These are phyloP conservation scores for Nannochloropsis salina DNA, from an alignment of 108 stramenopile species.

Conservation along the genomic window DNA sequence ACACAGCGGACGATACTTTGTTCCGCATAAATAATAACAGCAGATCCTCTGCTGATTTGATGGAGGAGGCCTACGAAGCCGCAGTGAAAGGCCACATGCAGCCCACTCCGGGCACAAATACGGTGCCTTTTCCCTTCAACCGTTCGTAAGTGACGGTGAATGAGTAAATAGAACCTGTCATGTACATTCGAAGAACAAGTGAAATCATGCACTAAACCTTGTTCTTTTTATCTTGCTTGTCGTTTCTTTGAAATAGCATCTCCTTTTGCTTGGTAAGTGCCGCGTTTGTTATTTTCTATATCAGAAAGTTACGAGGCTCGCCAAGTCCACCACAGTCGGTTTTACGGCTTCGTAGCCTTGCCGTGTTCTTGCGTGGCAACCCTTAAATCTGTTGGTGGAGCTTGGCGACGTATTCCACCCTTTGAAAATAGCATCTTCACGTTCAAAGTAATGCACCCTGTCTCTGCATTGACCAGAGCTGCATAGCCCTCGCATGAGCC, in stretches of 20 bases:
- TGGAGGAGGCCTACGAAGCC: neutral
- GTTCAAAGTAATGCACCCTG: neutral
- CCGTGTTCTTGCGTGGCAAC: neutral
- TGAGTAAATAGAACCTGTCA: neutral
- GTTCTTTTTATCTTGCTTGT: neutral
- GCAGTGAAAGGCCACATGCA: neutral
- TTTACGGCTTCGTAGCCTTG: neutral
- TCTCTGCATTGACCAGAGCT: neutral
- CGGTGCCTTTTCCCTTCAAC: neutral
- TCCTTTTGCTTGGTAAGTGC: neutral
- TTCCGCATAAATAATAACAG: slow-evolving; percentile 7
- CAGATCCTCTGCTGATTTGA: slow-evolving; percentile 7
- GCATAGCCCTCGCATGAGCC: neutral
- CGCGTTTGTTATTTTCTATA: no score
- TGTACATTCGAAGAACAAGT: neutral
- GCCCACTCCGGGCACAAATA: neutral
- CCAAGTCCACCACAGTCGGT: neutral
- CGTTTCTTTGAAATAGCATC: neutral
- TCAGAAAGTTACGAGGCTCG: neutral
- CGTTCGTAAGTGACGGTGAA: neutral
- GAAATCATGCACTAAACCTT: neutral
- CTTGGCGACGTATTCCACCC: no score
- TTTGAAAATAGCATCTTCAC: no score
- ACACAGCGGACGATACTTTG: neutral
- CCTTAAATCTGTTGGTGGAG: no score